Base-by-base conservation (phyloP, 805 yeast species). In the Saccharomyces paradoxus region DNA sequence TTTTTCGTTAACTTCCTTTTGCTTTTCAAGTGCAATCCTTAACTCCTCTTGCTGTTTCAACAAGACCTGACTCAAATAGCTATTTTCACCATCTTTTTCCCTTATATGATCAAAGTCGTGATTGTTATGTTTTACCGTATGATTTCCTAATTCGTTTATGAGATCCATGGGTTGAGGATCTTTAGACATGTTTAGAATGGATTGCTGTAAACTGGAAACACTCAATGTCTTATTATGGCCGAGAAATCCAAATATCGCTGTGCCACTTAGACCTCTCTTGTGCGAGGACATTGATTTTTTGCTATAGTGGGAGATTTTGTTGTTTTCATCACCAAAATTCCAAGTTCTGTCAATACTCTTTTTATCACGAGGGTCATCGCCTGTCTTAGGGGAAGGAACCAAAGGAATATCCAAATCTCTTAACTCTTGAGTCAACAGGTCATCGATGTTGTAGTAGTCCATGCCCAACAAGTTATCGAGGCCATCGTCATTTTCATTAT, bases 231-330 rank as follows among this genome's bases (percentile, higher is more conserved):
- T 79, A 56, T 77, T 77, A 65, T 86, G 91, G 49, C 81, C 82
- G 8, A 77, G 72, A 60, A 79, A 86, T 0, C 95, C 95, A 68
- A 87, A 87, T 28, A 87, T 86, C 2, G 87, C 92, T 3, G 92
- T 84, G 13, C 95, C 95, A 72, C 90, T 84, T 21, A 80, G 75
- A 55, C 82, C 81, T 59, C 88, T 78, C 52, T 77, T 70, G 64
- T 86, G 92, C 26, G 68, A 65, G 55, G 49, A 60, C 30, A 53
- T 28, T 32, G 32, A 48, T 31, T 58, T 57, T 22, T 32, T 37
- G 30, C 44, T 14, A 12, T 47, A 22, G 50, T 51, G 22, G 51
- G 49, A 41, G 22, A 49, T 62, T 52, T 53, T 60, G 41, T 50
- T 52, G 26, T 41, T 48, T 27, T 52, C 44, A 17, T 31, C 59